These are phyloP conservation scores for Chenopodium suecicum DNA, from an alignment of 148 eudicot genomes.

Conservation along the genomic window DNA sequence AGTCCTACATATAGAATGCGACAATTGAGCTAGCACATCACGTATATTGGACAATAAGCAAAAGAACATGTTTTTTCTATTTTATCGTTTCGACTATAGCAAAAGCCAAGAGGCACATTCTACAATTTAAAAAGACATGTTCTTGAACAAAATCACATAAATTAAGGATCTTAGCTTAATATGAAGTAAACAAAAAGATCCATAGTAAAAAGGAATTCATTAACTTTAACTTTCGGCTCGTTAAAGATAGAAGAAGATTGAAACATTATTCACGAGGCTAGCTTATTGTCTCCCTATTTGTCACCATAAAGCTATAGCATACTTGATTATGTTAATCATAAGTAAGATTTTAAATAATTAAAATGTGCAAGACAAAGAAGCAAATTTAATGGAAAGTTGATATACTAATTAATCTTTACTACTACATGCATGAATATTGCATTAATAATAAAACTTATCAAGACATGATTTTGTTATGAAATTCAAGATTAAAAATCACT, in stretches of 20 bases:
- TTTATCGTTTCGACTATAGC: slow-evolving; percentile 17
- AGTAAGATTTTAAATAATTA: background rate
- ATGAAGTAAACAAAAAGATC: background rate
- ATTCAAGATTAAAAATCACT: too few species aligned
- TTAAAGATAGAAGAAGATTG: background rate
- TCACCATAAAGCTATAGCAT: slow-evolving; percentile 12
- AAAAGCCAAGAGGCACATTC: slow-evolving; percentile 19
- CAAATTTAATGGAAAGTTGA: background rate
- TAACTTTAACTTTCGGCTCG: slow-evolving; percentile 21
- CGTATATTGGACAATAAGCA: background rate
- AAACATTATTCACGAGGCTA: background rate
- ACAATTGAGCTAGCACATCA: slow-evolving; percentile 16
- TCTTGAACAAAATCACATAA: background rate
- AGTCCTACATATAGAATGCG: background rate
- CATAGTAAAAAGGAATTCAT: background rate
- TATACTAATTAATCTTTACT: too few species aligned
- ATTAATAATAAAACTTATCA: too few species aligned
- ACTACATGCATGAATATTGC: too few species aligned
- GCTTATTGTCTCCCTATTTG: background rate
- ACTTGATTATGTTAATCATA: background rate
- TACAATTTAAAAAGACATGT: background rate
- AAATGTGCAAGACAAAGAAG: background rate
- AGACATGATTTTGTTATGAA: too few species aligned
- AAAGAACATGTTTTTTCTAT: background rate
- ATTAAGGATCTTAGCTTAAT: background rate